These are phyloP conservation scores for Aspergillus quadricinctus DNA, from an alignment of 2,329 filamentous ascomycete species.

Conservation along the genomic window DNA sequence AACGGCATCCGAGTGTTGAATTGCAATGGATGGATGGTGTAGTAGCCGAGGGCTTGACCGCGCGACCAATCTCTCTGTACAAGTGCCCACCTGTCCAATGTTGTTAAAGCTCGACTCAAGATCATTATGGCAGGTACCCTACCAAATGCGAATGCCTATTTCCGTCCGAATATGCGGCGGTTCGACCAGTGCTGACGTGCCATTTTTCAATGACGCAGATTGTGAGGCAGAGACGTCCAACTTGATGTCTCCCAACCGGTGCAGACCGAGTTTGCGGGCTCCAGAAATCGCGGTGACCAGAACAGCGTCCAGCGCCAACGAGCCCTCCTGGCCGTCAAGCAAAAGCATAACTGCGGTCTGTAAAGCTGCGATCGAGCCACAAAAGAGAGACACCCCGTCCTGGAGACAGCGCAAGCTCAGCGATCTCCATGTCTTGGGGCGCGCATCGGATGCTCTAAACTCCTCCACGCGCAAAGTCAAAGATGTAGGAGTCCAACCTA, in stretches of 20 bases:
- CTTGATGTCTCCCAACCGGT: slow-evolving; percentile 7
- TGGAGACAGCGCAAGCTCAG: slow-evolving; percentile 11
- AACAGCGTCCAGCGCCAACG: slow-evolving; percentile 7
- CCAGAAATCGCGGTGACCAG: slow-evolving; percentile 13
- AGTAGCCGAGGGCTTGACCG: slow-evolving; percentile 15
- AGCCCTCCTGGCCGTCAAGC: slow-evolving; percentile 7
- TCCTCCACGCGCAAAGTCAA: background rate
- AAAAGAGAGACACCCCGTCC: slow-evolving; percentile 8
- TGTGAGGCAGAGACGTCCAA: background rate
- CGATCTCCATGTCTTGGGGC: background rate
- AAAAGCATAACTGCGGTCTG: slow-evolving; percentile 14
- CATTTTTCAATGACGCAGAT: background rate
- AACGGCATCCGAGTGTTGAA: slow-evolving; percentile 14
- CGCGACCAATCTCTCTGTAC: slow-evolving; percentile 15
- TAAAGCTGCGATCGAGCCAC: slow-evolving; percentile 10
- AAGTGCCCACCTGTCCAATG: slow-evolving; percentile 10
- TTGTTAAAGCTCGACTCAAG: background rate
- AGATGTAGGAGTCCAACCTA: background rate
- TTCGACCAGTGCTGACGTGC: background rate
- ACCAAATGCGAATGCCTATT: background rate
- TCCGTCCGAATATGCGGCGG: background rate
- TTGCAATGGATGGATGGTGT: slow-evolving; percentile 12
- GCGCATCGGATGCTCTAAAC: background rate
- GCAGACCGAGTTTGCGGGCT: slow-evolving; percentile 9
- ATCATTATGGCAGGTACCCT: background rate